Conservation (phyloP, 768 basidiomycete genomes). For the Auricularia sp. region DNA sequence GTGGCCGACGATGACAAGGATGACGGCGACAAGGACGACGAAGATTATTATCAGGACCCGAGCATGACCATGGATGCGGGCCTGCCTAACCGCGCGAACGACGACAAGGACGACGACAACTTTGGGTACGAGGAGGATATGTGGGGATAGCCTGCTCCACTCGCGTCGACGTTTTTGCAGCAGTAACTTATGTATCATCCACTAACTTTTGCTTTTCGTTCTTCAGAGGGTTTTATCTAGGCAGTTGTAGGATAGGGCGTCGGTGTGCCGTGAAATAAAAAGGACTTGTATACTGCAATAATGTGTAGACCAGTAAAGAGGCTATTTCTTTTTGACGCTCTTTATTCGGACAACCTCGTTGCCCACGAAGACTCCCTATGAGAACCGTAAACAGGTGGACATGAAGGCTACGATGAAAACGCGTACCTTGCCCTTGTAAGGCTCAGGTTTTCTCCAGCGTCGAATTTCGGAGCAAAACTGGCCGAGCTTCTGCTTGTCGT, state of each 20-base stretch:
- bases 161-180: too few relatives aligned
- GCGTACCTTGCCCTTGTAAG: slow-evolving; percentile 94
- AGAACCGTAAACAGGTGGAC: background rate
- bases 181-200: too few relatives aligned
- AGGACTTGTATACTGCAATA: background rate
- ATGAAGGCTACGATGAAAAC: background rate
- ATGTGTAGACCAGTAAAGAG: too few relatives aligned
- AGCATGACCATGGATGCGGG: background rate
- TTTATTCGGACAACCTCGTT: slow-evolving; percentile 86
- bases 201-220: too few relatives aligned
- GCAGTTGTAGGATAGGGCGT: too few relatives aligned
- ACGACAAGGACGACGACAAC: background rate
- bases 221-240: too few relatives aligned
- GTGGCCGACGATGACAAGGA: background rate
- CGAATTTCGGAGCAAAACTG: slow-evolving; percentile 82
- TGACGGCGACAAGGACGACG: background rate
- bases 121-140: background rate
- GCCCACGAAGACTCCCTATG: slow-evolving; percentile 91
- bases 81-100: background rate
- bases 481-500: slow-evolving; percentile 80
- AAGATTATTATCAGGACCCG: background rate
- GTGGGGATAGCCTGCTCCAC: background rate
- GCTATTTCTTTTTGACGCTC: slow-evolving; percentile 90
- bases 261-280: too few relatives aligned
- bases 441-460: slow-evolving; percentile 81